Evolutionary conservation across 768 basidiomycete species (phyloP), one percentile per base, ranked within the genome.

Genomic region (Auriscalpium vulgare): DNA sequence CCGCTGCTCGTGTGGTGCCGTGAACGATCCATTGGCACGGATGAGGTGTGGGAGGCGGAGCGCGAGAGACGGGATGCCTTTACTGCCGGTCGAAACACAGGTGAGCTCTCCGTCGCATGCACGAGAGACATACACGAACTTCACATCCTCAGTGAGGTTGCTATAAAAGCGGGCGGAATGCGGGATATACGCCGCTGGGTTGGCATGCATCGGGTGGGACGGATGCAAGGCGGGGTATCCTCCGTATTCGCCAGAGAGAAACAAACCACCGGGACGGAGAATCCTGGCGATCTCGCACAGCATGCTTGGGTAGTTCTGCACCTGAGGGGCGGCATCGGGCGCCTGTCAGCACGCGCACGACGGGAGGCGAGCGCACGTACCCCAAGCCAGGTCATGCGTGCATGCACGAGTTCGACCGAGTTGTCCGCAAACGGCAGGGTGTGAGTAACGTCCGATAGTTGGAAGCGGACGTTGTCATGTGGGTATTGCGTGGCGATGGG

Each of bases 401-500:
- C 83, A 57, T 91, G 85, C 45, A 90, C 78, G 14, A 89, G 58
- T 65, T 91, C 85, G 60, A 88, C 76, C n/a, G 75, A 74, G 2
- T 69, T 74, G 37, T 78, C 74, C 46, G 56, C 56, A 78, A 82
- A 88, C 40, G 80, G 72, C 29, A 75, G 70, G 45, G 76, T 70
- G 8, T 65, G 71, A 44, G 71, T 66, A 56, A 79, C 83, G 67
- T 91, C 84, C 38, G 79, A 74, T 16, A 90, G 73, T 65, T 86
- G 83, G 65, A 88, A 88, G 13, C 72, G 73, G 14, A 84, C 84
- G 62, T 89, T 88, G 4, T 58, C 59, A 10, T 67, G 76, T 1
- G 85, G 85, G 58, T 78, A 80, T 58, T 80, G 75, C 0, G 85
- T 86, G 37, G 80, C 79, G 59, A 90, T 86, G 23, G 88, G 88